phyloP scores from a whole-genome alignment of 140 eudicot genomes.

The Anethum foeniculum region DNA sequence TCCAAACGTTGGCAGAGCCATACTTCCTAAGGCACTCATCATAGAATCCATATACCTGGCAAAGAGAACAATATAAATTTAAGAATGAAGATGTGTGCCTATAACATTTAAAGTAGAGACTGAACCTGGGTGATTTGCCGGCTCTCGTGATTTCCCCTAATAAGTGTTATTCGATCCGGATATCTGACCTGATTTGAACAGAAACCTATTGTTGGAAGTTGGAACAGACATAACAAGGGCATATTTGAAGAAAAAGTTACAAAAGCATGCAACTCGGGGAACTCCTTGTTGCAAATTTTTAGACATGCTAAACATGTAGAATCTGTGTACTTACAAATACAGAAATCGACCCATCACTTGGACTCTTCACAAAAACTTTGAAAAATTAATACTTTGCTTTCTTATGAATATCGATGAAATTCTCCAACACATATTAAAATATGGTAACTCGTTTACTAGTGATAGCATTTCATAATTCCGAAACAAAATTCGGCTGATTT shows the following conservation, averaged over 20 bases:
- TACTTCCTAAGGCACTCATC: slow-evolving; percentile 97
- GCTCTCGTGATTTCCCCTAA: slow-evolving; percentile 99
- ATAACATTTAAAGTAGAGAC: slow-evolving; percentile 1
- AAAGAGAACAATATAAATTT: slow-evolving; percentile 20
- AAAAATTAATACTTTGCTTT: not conserved
- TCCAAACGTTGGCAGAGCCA: slow-evolving; percentile 98
- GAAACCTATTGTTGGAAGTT: slow-evolving; percentile 23
- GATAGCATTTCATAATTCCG: not conserved
- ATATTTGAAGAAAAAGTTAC: not conserved
- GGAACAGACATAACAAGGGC: slow-evolving; percentile 11
- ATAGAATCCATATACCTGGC: slow-evolving; percentile 96
- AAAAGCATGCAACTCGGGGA: not conserved
- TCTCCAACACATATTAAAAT: not conserved
- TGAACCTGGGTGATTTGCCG: slow-evolving; percentile 97
- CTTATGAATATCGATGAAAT: not conserved
- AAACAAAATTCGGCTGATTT: not conserved
- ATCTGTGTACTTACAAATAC: not conserved
- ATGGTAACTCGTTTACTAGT: not conserved
- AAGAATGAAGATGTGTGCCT: slow-evolving; percentile 7
- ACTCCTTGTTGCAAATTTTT: not conserved
- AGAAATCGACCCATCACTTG: not conserved
- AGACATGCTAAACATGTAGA: not conserved
- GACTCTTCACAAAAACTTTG: not conserved
- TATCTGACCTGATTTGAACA: slow-evolving; percentile 66
- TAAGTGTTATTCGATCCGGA: slow-evolving; percentile 96